Evolutionary conservation across 306 rosid genomes (phyloP), one percentile per base, ranked within the genome.

Genomic region (Gleditsia sinensis): DNA sequence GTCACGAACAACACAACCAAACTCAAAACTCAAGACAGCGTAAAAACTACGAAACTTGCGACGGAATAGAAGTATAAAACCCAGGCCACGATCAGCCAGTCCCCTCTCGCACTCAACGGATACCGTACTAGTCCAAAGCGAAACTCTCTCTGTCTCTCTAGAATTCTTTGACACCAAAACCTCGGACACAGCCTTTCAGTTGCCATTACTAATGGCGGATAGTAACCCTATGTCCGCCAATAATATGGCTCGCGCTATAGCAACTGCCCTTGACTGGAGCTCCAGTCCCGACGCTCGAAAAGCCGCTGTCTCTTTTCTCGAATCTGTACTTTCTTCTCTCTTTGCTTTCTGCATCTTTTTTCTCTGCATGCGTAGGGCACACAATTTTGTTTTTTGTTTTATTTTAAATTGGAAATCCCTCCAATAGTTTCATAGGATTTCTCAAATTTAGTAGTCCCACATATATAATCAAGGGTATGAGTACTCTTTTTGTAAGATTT

Each of bases 221-320:
- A 62, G 58, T 46, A 66, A 56, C 80, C 37, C n/a, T 64, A 56
- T 39, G 60, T 59, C 57, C n/a, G 85, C 86, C 19, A 82, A 70
- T 87, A 90, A 83, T 87, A 96, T 88, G 19, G 99, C 99, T 56
- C 80, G 82, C 78, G 97, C 99, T 70, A 94, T 94, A 17, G 85
- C 85, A 60, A 89, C 87, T 64, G 88, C 97, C 45, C 89, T 92
- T 48, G 92, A 90, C 87, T 94, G 96, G 97, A 72, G 78, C 62
- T 84, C 97, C 49, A 49, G 97, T 39, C 84, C 96, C 19, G 82
- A 87, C 17, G 86, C 91, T 40, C 91, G 97, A 21, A 86, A 76
- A 68, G 82, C 89, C 9, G 99, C 99, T 30, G 85, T 86, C 45
- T 66, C 89, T 71, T 94, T 86, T 74, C 88, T 94, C 56, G 93